A percentile compares a stretch with the other conserved stretches of the same genome.
Conservation (phyloP, 2,329 filamentous ascomycete species). For the Penicillium sp. region DNA sequence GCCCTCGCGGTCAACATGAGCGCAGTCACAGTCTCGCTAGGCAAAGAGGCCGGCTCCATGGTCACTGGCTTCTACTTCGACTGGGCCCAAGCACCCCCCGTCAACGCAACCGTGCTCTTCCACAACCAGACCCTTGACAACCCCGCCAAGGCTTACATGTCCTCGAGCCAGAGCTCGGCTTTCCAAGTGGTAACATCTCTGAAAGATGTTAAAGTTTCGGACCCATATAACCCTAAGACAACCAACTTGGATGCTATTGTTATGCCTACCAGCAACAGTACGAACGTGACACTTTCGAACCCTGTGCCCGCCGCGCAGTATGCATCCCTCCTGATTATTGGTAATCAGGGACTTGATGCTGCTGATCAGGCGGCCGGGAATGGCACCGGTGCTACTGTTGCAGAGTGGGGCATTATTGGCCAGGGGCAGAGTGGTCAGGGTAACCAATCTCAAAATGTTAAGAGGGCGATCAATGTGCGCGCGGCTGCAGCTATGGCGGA, state of each 20-base stretch:
- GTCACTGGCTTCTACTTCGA: slow-evolving; percentile 56
- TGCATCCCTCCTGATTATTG: slow-evolving; percentile 46
- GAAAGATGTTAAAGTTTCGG: slow-evolving; percentile 35
- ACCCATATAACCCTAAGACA: slow-evolving; percentile 36
- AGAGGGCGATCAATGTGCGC: slow-evolving; percentile 16
- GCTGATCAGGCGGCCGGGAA: slow-evolving; percentile 32
- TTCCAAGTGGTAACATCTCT: slow-evolving; percentile 27
- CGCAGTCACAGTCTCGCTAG: slow-evolving; percentile 57
- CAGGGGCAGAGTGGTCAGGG: not conserved
- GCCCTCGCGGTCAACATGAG: slow-evolving; percentile 48
- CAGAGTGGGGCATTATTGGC: slow-evolving; percentile 48
- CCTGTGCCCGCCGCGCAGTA: slow-evolving; percentile 38
- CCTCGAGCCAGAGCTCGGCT: slow-evolving; percentile 3
- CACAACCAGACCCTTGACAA: slow-evolving; percentile 46
- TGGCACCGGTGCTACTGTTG: slow-evolving; percentile 47
- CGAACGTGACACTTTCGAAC: slow-evolving; percentile 36
- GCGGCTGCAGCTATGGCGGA: slow-evolving; percentile 8
- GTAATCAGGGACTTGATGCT: slow-evolving; percentile 41
- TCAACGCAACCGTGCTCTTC: slow-evolving; percentile 55
- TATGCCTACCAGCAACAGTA: slow-evolving; percentile 43
- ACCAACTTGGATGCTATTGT: slow-evolving; percentile 35
- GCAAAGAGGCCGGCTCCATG: slow-evolving; percentile 30
- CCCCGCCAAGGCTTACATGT: slow-evolving; percentile 12
- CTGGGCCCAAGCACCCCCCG: slow-evolving; percentile 58
- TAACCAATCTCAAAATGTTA: slow-evolving; percentile 1